Evolutionary conservation across 331 rosid species (phyloP).

Genomic region (Prunus yedoensis): DNA sequence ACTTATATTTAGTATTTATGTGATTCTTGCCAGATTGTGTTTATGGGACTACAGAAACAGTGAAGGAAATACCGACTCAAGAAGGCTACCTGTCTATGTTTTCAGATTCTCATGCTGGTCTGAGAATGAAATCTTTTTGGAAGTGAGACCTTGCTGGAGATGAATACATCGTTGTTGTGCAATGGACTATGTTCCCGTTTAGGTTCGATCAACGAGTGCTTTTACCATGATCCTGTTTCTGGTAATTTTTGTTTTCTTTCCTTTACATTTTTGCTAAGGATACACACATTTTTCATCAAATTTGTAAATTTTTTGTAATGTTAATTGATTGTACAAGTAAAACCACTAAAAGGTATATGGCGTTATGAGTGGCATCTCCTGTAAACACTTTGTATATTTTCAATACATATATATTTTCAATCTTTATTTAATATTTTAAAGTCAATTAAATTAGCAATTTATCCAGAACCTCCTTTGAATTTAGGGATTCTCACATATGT

Average conservation of each 20-base stretch:
- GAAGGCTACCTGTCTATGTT: background rate
- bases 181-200: background rate
- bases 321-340: background rate
- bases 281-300: background rate
- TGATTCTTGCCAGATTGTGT: slow-evolving; percentile 1
- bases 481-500: no score
- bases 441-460: no score
- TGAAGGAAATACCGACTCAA: background rate
- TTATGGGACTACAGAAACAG: background rate
- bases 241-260: background rate
- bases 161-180: background rate
- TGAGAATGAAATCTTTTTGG: background rate
- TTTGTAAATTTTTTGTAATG: background rate
- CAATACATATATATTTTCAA: background rate
- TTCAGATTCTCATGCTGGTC: background rate
- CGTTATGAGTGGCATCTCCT: background rate
- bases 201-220: background rate
- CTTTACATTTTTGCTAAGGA: background rate
- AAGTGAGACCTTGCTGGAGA: background rate
- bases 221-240: background rate
- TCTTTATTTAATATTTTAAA: no score
- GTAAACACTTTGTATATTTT: background rate
- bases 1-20: background rate
- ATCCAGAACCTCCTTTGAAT: no score
- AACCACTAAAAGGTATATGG: background rate